Evolutionary conservation across 2,329 filamentous ascomycete genomes (phyloP).

Genomic region (Ceratocystis papillata): DNA sequence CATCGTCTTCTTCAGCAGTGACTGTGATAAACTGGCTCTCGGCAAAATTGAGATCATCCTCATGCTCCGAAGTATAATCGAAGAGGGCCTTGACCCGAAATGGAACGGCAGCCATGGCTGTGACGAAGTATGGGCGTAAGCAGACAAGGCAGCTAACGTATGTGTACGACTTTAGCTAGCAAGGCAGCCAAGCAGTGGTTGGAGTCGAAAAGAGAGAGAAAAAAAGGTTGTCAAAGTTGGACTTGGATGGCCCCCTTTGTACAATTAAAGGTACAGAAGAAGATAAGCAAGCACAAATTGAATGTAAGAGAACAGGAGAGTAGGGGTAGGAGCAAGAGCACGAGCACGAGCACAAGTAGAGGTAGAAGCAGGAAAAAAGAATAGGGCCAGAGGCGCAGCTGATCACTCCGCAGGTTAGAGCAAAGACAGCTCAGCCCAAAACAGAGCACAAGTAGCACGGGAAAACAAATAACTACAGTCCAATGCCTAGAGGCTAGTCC

Average conservation of each 20-base stretch:
- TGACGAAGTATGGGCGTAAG: slow-evolving; percentile 6
- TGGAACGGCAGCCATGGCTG: slow-evolving; percentile 32
- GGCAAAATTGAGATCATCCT: slow-evolving; percentile 84
- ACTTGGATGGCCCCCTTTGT: not conserved
- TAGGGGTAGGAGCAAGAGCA: not conserved
- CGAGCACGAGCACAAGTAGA: slow-evolving; percentile 5
- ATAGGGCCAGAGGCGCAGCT: slow-evolving; percentile 11
- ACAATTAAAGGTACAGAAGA: not conserved
- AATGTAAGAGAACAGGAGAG: not conserved
- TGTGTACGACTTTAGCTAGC: not conserved
- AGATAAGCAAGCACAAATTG: slow-evolving; percentile 2
- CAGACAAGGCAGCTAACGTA: slow-evolving; percentile 1
- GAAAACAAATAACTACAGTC: not conserved
- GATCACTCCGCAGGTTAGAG: slow-evolving; percentile 4
- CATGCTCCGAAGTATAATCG: slow-evolving; percentile 85
- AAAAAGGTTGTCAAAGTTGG: not conserved
- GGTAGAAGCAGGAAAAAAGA: slow-evolving; percentile 4
- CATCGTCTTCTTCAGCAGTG: slow-evolving; percentile 79
- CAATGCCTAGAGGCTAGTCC: not conserved
- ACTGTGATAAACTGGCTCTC: slow-evolving; percentile 86
- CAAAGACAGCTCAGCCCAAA: slow-evolving; percentile 6
- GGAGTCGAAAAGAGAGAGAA: not conserved
- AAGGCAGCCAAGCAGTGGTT: not conserved
- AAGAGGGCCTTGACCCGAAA: slow-evolving; percentile 96
- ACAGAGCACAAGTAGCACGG: slow-evolving; percentile 2